phyloP scores from a whole-genome alignment of 306 rosid species.

The Malus asiatica region DNA sequence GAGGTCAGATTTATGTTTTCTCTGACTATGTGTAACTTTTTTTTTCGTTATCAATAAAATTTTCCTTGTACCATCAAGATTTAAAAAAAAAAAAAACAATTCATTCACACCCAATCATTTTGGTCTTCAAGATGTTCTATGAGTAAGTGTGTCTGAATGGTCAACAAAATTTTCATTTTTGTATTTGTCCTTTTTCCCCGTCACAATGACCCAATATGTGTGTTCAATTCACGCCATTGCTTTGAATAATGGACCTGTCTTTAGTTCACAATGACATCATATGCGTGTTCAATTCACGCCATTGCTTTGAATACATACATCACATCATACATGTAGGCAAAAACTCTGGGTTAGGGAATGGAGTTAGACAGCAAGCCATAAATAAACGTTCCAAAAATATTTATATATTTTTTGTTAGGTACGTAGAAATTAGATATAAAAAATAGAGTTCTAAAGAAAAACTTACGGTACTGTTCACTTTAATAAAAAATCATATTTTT shows the following conservation, averaged over 20 bases:
- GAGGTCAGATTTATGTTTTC: too few species aligned
- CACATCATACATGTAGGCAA: background rate
- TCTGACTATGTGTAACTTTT: too few species aligned
- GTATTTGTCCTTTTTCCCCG: background rate
- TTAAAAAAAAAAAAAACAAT: too few species aligned
- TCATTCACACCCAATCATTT: background rate
- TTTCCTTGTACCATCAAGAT: too few species aligned
- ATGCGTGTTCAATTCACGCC: background rate
- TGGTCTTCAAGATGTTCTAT: background rate
- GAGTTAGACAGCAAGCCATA: background rate
- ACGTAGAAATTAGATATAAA: background rate
- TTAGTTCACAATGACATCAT: background rate
- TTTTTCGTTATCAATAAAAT: too few species aligned
- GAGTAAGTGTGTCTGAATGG: background rate
- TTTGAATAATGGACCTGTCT: background rate
- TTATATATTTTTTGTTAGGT: background rate
- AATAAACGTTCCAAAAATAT: background rate
- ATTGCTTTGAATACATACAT: background rate
- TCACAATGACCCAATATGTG: background rate
- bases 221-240: background rate
- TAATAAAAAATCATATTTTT: too few species aligned
- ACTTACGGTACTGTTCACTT: too few species aligned
- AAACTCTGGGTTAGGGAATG: background rate
- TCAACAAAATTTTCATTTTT: background rate
- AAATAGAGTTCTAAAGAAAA: too few species aligned